phyloP scores from a whole-genome alignment of 257 asterid species.

The Nicotiana otophora region DNA sequence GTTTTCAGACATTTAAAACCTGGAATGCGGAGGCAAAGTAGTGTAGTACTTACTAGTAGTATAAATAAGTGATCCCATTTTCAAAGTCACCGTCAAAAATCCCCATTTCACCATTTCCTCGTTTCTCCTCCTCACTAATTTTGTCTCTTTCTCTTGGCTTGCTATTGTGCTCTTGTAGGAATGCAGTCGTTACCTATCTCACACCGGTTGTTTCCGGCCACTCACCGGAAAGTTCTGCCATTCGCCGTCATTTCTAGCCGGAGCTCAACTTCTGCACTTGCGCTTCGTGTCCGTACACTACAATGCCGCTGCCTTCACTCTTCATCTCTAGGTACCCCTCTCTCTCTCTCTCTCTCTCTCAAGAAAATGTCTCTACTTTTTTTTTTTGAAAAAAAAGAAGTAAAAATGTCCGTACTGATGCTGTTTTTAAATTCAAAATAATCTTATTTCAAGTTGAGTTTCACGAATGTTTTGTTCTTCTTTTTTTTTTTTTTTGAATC shows the following conservation, averaged over 20 bases:
- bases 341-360: neutral
- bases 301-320: slow-evolving; percentile 35
- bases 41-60: neutral
- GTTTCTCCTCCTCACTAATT: slow-evolving; percentile 4
- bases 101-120: neutral
- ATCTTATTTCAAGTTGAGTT: neutral
- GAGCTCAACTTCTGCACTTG: slow-evolving; percentile 11
- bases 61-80: neutral
- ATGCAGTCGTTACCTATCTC: slow-evolving; percentile 39
- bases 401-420: neutral
- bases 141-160: neutral
- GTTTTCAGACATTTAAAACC: neutral
- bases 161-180: neutral
- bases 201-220: slow-evolving; percentile 25
- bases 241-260: slow-evolving; percentile 17
- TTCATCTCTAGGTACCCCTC: slow-evolving; percentile 34
- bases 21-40: neutral
- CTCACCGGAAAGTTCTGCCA: slow-evolving; percentile 20
- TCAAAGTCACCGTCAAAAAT: neutral
- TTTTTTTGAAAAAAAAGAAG: neutral
- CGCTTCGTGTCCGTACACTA: slow-evolving; percentile 25
- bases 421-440: neutral
- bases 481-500: too few species aligned
- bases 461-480: neutral
- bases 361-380: neutral